phyloP scores from a whole-genome alignment of 2,329 filamentous ascomycete species.

The Cladosporium cucumerinum region DNA sequence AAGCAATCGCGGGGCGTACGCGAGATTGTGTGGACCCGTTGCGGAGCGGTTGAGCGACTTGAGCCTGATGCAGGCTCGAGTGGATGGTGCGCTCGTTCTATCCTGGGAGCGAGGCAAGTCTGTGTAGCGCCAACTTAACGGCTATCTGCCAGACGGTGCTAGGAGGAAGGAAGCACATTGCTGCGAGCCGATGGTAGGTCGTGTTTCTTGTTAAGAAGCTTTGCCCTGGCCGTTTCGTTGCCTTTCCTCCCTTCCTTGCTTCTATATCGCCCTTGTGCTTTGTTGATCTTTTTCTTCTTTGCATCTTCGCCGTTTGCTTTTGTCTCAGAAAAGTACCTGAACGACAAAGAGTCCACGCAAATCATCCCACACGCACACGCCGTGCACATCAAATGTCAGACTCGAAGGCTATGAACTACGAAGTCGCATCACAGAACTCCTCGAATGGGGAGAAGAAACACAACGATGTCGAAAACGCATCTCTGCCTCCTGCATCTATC shows the following conservation, averaged over 20 bases:
- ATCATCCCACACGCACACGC: not conserved
- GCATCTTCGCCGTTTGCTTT: not conserved
- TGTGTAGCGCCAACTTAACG: slow-evolving; percentile 8
- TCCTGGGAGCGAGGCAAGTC: slow-evolving; percentile 1
- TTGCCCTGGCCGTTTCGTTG: slow-evolving; percentile 2
- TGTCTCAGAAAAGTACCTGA: not conserved
- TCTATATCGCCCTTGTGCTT: not conserved
- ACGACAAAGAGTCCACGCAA: not conserved
- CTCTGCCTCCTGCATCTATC: not conserved
- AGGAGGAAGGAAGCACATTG: slow-evolving; percentile 5
- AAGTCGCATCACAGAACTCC: slow-evolving; percentile 13
- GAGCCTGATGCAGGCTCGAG: slow-evolving; percentile 11
- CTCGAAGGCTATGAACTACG: slow-evolving; percentile 3
- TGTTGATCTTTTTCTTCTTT: not conserved
- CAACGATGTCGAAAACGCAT: not conserved
- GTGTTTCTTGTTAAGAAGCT: slow-evolving; percentile 2
- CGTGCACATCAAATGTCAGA: not conserved
- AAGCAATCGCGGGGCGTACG: slow-evolving; percentile 4
- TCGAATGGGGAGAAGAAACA: slow-evolving; percentile 1
- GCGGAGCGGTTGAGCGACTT: slow-evolving; percentile 10
- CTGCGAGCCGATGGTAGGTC: slow-evolving; percentile 6
- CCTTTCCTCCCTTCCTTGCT: not conserved
- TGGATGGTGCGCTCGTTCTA: not conserved
- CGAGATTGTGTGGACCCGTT: slow-evolving; percentile 12
- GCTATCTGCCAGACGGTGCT: slow-evolving; percentile 3